Percentiles rank a stretch among this genome's conserved stretches.
Conservation (phyloP, 2,329 filamentous ascomycete species). For the Colletotrichum salicis region DNA sequence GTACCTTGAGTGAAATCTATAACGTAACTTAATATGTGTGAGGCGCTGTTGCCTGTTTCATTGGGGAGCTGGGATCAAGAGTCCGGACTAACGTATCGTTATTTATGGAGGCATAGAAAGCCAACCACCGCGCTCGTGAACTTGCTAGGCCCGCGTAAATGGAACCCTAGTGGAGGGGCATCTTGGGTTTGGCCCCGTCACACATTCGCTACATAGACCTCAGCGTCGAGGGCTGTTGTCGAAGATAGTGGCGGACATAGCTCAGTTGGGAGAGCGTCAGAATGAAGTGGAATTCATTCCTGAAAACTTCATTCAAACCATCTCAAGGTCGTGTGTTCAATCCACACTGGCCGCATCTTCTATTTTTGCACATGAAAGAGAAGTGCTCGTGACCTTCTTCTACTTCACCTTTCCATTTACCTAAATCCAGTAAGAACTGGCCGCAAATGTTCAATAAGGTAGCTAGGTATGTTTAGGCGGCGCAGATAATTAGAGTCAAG, state of each 20-base stretch:
- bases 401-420: no score
- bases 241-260: constrained; percentile 27
- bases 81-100: background rate
- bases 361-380: background rate
- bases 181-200: background rate
- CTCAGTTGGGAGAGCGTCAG: constrained; percentile 31
- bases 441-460: no score
- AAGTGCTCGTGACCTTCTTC: no score
- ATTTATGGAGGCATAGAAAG: background rate
- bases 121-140: background rate
- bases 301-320: background rate
- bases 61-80: background rate
- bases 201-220: background rate
- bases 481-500: no score
- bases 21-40: background rate
- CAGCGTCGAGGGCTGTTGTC: fast-evolving
- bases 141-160: background rate
- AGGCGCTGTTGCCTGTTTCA: background rate
- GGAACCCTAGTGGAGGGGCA: constrained; percentile 17
- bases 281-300: constrained; percentile 19
- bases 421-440: no score
- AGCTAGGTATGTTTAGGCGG: no score
- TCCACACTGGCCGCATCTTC: constrained; percentile 26
- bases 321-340: constrained; percentile 29
- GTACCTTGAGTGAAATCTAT: background rate